Evolutionary conservation across 768 basidiomycete genomes (phyloP).

Genomic region (Tulasnella sp.): DNA sequence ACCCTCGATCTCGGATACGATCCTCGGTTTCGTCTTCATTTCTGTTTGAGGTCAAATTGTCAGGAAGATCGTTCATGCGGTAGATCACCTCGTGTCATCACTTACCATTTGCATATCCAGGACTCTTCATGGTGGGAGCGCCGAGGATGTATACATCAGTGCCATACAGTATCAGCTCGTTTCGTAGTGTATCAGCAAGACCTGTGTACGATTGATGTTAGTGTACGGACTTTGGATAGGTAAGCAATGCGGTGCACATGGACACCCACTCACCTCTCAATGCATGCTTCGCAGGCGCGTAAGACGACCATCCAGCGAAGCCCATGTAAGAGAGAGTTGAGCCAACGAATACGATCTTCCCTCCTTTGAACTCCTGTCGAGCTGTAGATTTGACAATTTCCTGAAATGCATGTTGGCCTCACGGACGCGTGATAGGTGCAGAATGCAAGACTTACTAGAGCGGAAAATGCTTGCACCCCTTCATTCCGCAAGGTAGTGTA

Average conservation of each 20-base stretch:
- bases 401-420: conserved; percentile 34
- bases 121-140: conserved; percentile 69
- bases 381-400: conserved; percentile 58
- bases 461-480: conserved; percentile 41
- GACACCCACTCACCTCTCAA: conserved; percentile 49
- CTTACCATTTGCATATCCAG: conserved; percentile 69
- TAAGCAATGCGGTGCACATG: too few relatives aligned
- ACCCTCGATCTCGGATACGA: conserved; percentile 68
- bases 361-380: conserved; percentile 37
- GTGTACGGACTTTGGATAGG: conserved; percentile 63
- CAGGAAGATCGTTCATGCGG: conserved; percentile 24
- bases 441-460: conserved; percentile 34
- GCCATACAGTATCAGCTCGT: conserved; percentile 66
- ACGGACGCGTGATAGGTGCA: not conserved
- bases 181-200: conserved; percentile 72
- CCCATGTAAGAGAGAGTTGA: conserved; percentile 67
- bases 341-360: conserved; percentile 56
- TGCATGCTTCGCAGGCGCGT: conserved; percentile 79
- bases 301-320: conserved; percentile 67
- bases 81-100: conserved; percentile 45
- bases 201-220: conserved; percentile 42
- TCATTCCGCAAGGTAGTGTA: not conserved
- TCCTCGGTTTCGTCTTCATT: conserved; percentile 53
- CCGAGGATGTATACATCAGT: conserved; percentile 74
- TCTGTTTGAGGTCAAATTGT: not conserved